Evolutionary conservation across 1,284 basidiomycete species (phyloP), one percentile per base, ranked within the genome.

Genomic region (Sporisorium iseilematis-ciliati): DNA sequence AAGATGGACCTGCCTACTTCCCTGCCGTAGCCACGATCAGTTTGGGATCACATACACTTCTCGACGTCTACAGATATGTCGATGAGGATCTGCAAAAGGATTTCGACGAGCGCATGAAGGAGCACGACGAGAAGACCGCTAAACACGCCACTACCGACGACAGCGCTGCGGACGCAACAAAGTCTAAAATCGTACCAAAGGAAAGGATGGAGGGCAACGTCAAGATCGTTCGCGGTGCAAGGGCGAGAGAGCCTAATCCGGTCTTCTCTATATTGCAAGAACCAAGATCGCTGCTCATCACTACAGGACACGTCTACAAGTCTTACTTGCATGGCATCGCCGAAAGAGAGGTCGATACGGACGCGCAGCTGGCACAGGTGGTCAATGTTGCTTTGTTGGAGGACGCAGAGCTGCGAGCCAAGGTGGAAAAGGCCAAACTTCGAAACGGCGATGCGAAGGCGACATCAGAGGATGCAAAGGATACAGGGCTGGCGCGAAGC

Each of bases 21-120:
- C 92, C 94, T 0, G 90, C 92, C 7, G 95, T 97, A 0, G 92
- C 93, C 0, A 97, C 95, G 11, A 87, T 97, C 61, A 95, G 94
- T 12, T 87, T 97, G 57, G 92, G 92, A 31, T 92, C 92, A 0
- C 92, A 94, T 85, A 88, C 92, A 0, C 87, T 94, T 49, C 92
- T 97, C 79, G 90, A 96, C 85, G 91, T 96, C 82, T 93, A 93
- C 84, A 89, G 88, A 64, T 95, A 93, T 72, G 80, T 87, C 0
- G 68, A 69, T 31, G 75, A 74, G 35, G 68, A 66, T 35, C 50
- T 75, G 29, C 70, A 70, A 42, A 67, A 62, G 57, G 62, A 68
- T 42, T 69, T 71, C 43, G 67, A 75, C 10, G 45, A 69, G 25
- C 54, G 63, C 6, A 79, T 68, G 65, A 45, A 57, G 42, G 52